Evolutionary conservation across 2,329 filamentous ascomycete genomes (phyloP).

Genomic region (Clonostachys rhizophaga): DNA sequence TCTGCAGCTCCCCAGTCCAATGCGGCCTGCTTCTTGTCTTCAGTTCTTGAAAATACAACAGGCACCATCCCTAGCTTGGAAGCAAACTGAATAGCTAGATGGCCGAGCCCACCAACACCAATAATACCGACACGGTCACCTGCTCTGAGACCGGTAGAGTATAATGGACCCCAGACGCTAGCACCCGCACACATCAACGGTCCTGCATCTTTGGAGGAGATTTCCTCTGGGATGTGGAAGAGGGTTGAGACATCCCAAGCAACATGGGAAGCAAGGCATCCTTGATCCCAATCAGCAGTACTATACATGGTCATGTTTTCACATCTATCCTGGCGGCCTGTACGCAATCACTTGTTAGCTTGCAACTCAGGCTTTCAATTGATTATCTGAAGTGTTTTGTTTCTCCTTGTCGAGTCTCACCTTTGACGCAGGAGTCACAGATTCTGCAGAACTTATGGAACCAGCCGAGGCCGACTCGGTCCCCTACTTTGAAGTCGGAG

Average conservation of each 20-base stretch:
- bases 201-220: constrained; percentile 37
- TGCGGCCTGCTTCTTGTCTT: constrained; percentile 13
- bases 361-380: neutral
- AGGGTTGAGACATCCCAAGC: constrained; percentile 36
- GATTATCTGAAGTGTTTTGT: neutral
- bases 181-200: constrained; percentile 63
- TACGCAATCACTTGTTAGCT: constrained; percentile 1
- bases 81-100: constrained; percentile 57
- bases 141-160: constrained; percentile 53
- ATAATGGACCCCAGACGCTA: constrained; percentile 59
- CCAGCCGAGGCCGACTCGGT: constrained; percentile 54
- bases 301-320: constrained; percentile 24
- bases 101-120: constrained; percentile 45
- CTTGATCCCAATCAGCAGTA: constrained; percentile 29
- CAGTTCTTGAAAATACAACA: constrained; percentile 14
- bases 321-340: constrained; percentile 28
- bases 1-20: constrained; percentile 14
- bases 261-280: constrained; percentile 32
- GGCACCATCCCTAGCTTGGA: constrained; percentile 51
- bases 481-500: constrained; percentile 47
- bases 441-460: constrained; percentile 18
- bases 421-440: constrained; percentile 27
- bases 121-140: constrained; percentile 37
- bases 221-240: constrained; percentile 35
- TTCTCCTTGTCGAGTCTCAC: neutral